Conservation (phyloP, 2,329 filamentous ascomycete genomes). For the Xylariaceae sp. region DNA sequence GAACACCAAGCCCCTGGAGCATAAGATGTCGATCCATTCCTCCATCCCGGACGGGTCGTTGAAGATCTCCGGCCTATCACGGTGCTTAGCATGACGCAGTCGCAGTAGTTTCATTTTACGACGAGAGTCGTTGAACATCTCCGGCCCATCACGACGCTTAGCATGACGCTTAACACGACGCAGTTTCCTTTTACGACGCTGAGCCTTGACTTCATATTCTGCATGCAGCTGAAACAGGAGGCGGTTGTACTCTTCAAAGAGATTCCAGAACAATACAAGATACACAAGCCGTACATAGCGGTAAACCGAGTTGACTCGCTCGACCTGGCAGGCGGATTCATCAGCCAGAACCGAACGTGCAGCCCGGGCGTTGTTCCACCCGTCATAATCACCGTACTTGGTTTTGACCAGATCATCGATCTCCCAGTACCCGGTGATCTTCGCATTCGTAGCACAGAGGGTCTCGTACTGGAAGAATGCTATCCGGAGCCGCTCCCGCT, state of each 20-base stretch:
- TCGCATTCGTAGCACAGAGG: conserved; percentile 2
- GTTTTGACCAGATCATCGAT: not conserved
- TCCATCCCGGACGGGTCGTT: too few species aligned
- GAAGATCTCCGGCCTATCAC: too few species aligned
- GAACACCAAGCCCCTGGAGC: conserved; percentile 2
- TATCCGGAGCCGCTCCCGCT: conserved; percentile 4
- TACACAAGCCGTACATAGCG: conserved; percentile 6
- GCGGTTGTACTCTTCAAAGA: conserved; percentile 1
- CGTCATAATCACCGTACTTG: not conserved
- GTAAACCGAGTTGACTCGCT: conserved; percentile 4
- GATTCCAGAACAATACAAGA: not conserved
- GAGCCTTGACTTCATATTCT: too few species aligned
- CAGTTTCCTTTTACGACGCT: too few species aligned
- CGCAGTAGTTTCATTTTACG: too few species aligned
- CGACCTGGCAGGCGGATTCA: conserved; percentile 1
- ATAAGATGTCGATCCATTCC: conserved; percentile 4
- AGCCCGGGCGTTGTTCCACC: not conserved
- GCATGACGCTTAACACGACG: too few species aligned
- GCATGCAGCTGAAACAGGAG: too few species aligned
- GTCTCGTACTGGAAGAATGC: conserved; percentile 7
- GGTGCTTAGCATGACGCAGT: too few species aligned
- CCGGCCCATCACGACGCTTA: too few species aligned
- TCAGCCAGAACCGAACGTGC: not conserved
- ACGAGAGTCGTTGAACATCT: too few species aligned
- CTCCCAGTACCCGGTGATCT: conserved; percentile 4